phyloP scores from a whole-genome alignment of 2,329 filamentous ascomycete species.

The Cercospora sojina region DNA sequence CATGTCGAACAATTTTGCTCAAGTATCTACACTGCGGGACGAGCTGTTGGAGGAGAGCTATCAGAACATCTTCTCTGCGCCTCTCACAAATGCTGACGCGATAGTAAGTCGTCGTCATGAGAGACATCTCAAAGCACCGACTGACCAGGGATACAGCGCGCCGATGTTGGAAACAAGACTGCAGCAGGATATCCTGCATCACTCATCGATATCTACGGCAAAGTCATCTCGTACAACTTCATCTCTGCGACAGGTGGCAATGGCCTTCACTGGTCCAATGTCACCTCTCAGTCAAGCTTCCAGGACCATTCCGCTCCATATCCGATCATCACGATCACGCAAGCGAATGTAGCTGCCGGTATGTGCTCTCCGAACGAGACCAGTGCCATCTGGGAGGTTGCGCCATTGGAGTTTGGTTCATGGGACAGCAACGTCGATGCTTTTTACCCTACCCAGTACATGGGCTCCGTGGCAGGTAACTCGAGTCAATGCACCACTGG shows the following conservation, averaged over 20 bases:
- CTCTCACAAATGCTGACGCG: slow-evolving; percentile 1
- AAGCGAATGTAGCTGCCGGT: slow-evolving; percentile 12
- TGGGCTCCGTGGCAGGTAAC: slow-evolving; percentile 10
- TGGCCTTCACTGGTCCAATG: slow-evolving; percentile 10
- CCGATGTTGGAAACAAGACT: slow-evolving; percentile 17
- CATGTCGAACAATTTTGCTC: slow-evolving; percentile 22
- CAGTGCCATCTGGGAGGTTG: slow-evolving; percentile 20
- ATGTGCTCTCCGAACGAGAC: slow-evolving; percentile 10
- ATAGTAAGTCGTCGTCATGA: slow-evolving; percentile 1
- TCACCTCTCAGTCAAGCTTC: slow-evolving; percentile 15
- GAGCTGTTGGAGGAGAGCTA: slow-evolving; percentile 17
- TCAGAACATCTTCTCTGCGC: slow-evolving; percentile 15
- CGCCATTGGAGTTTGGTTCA: slow-evolving; percentile 19
- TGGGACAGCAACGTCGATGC: slow-evolving; percentile 18
- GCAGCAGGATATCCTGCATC: slow-evolving; percentile 17
- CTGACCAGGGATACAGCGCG: slow-evolving; percentile 5
- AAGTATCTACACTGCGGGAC: slow-evolving; percentile 14
- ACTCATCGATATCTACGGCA: slow-evolving; percentile 18
- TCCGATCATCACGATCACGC: slow-evolving; percentile 21
- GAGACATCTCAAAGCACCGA: background rate
- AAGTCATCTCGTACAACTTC: slow-evolving; percentile 16
- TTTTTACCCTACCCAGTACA: slow-evolving; percentile 21
- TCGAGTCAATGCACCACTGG: slow-evolving; percentile 12
- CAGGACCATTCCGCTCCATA: slow-evolving; percentile 15
- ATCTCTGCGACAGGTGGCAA: slow-evolving; percentile 10